phyloP scores from a whole-genome alignment of 805 yeast genomes.

The Candida corydali region DNA sequence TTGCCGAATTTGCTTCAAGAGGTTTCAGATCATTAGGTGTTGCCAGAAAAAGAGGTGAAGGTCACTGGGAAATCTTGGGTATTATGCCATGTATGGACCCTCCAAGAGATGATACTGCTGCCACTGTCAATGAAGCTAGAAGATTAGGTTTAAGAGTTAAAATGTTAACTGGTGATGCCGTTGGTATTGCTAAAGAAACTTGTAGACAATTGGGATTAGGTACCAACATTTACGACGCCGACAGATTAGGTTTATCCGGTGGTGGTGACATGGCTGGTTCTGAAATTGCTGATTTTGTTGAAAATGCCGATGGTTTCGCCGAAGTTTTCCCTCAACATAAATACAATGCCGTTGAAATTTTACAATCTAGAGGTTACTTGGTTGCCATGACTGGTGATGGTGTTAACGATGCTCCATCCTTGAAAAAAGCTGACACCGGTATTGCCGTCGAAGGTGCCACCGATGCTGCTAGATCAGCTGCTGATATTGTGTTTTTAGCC shows the following conservation, averaged over 20 bases:
- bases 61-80: slow-evolving; percentile 96
- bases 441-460: slow-evolving; percentile 98
- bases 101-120: slow-evolving; percentile 97
- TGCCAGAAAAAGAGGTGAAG: slow-evolving; percentile 98
- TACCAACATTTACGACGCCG: slow-evolving; percentile 94
- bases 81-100: slow-evolving; percentile 99
- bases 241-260: slow-evolving; percentile 93
- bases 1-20: slow-evolving; percentile 95
- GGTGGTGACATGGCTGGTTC: slow-evolving; percentile 95
- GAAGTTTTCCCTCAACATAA: slow-evolving; percentile 98
- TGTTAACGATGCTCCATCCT: slow-evolving; percentile 97
- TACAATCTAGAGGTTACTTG: slow-evolving; percentile 93
- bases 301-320: slow-evolving; percentile 97
- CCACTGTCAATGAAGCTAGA: slow-evolving; percentile 89
- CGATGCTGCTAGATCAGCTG: slow-evolving; percentile 96
- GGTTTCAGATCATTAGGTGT: slow-evolving; percentile 99
- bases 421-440: slow-evolving; percentile 89
- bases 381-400: slow-evolving; percentile 99
- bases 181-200: slow-evolving; percentile 97
- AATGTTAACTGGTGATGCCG: slow-evolving; percentile 99
- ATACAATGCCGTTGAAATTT: slow-evolving; percentile 91
- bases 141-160: slow-evolving; percentile 88
- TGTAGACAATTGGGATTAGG: slow-evolving; percentile 97
- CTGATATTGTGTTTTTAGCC: slow-evolving; percentile 90
- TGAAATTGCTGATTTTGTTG: slow-evolving; percentile 95